Conservation (phyloP, 306 rosid genomes). For the Gleditsia sinensis region DNA sequence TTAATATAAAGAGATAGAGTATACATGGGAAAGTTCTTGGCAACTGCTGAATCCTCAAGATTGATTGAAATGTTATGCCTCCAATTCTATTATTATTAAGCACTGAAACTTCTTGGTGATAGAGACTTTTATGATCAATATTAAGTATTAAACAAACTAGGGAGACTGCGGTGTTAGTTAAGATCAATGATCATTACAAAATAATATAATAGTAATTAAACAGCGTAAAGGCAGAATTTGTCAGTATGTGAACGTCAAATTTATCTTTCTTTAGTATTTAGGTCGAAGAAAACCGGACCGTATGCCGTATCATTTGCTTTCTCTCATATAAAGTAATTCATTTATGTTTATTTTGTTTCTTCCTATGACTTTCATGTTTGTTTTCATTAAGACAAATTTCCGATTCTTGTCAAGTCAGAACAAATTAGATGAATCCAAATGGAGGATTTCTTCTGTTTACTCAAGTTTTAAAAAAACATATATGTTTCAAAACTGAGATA, state of each 20-base stretch:
- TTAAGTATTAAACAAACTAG: background rate
- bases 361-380: background rate
- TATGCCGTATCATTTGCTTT: background rate
- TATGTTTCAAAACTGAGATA: background rate
- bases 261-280: conserved; percentile 3
- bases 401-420: background rate
- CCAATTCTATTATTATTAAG: conserved; percentile 1
- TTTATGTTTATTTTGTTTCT: conserved; percentile 17
- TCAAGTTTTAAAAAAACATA: background rate
- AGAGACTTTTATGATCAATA: conserved; percentile 24
- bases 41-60: background rate
- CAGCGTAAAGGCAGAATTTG: conserved; percentile 36
- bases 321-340: background rate
- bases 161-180: conserved; percentile 22
- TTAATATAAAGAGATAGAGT: too few relatives aligned
- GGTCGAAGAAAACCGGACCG: background rate
- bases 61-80: background rate
- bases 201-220: background rate
- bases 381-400: background rate
- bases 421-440: background rate
- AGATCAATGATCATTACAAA: conserved; percentile 30
- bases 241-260: conserved; percentile 6
- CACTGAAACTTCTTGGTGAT: conserved; percentile 30
- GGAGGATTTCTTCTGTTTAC: background rate
- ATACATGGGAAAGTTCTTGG: too few relatives aligned